These are phyloP conservation scores for Colletotrichum kahawae DNA, from an alignment of 2,329 filamentous ascomycete genomes.

Conservation along the genomic window DNA sequence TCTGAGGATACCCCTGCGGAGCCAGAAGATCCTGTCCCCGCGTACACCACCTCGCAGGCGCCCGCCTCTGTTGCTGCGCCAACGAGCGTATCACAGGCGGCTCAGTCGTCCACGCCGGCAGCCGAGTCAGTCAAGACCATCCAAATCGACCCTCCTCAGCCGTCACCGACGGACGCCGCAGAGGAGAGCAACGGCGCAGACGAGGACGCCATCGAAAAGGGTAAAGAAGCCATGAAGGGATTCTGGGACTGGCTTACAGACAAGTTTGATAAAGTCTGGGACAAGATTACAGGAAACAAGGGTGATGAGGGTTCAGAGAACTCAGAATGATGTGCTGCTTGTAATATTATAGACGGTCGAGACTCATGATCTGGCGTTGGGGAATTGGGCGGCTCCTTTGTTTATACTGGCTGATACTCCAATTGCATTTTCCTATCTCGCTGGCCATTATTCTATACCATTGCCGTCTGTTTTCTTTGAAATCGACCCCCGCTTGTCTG, in stretches of 20 bases:
- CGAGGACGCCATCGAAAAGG: constrained; percentile 33
- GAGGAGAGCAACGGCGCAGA: constrained; percentile 27
- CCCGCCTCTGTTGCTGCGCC: background rate
- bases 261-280: constrained; percentile 51
- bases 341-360: background rate
- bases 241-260: constrained; percentile 59
- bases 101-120: constrained; percentile 8
- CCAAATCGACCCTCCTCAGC: constrained; percentile 25
- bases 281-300: constrained; percentile 40
- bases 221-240: constrained; percentile 33
- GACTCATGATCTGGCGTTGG: constrained; percentile 8
- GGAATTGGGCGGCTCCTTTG: constrained; percentile 1
- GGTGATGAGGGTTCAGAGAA: background rate
- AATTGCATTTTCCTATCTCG: background rate
- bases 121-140: constrained; percentile 14
- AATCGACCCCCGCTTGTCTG: background rate
- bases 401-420: constrained; percentile 11
- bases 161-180: constrained; percentile 22
- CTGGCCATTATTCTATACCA: background rate
- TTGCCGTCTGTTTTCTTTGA: background rate
- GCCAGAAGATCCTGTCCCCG: constrained; percentile 57
- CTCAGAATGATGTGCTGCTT: background rate
- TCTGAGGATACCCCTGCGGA: constrained; percentile 50
- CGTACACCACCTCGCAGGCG: constrained; percentile 18
- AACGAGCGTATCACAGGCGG: constrained; percentile 18